Conservation (phyloP, 148 eudicot species). For the Chenopodium formosanum region DNA sequence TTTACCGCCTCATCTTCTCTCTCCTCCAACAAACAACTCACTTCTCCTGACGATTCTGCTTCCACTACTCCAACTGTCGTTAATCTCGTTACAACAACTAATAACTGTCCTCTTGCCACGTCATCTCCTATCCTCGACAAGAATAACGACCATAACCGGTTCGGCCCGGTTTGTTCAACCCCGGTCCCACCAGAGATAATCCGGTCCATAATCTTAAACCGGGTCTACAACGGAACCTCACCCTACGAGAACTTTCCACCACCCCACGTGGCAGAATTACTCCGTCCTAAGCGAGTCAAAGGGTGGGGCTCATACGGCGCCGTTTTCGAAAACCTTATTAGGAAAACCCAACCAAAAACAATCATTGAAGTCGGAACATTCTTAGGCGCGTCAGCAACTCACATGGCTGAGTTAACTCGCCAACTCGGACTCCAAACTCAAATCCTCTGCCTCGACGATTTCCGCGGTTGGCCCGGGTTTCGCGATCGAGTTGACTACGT, state of each 20-base stretch:
- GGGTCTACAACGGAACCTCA: slow-evolving; percentile 52
- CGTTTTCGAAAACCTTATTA: slow-evolving; percentile 58
- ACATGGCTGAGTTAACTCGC: slow-evolving; percentile 54
- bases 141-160: slow-evolving; percentile 35
- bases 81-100: background rate
- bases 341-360: slow-evolving; percentile 39
- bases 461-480: slow-evolving; percentile 75
- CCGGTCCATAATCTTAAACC: slow-evolving; percentile 39
- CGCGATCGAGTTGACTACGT: slow-evolving; percentile 23
- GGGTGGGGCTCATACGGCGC: slow-evolving; percentile 78
- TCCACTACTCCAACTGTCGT: background rate
- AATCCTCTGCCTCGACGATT: slow-evolving; percentile 71
- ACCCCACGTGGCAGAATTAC: slow-evolving; percentile 34
- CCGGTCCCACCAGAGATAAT: slow-evolving; percentile 35
- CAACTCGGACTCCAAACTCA: slow-evolving; percentile 53
- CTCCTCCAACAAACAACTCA: background rate
- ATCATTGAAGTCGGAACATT: slow-evolving; percentile 74
- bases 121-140: background rate
- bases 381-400: slow-evolving; percentile 75
- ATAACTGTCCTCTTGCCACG: slow-evolving; percentile 17
- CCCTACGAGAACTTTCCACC: slow-evolving; percentile 65
- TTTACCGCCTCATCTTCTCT: slow-evolving; percentile 29
- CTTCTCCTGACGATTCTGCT: background rate
- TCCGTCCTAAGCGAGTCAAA: slow-evolving; percentile 35
- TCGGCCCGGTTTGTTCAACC: slow-evolving; percentile 34